Evolutionary conservation across 768 basidiomycete species (phyloP).

Genomic region (Nevesoporus exiguus): DNA sequence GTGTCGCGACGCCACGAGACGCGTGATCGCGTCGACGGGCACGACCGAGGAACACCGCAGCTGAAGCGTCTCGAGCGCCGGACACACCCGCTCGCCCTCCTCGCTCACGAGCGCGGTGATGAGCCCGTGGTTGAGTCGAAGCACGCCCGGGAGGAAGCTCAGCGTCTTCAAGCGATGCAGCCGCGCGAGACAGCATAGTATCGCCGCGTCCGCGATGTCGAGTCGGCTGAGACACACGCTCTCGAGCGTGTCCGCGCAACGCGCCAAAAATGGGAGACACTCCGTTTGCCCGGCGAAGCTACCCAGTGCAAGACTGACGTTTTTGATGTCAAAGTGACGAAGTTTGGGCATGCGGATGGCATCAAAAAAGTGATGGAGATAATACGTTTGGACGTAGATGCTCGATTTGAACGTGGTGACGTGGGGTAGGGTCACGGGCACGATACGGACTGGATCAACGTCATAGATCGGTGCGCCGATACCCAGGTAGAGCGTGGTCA

Average conservation of each 20-base stretch:
- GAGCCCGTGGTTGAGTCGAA: slow-evolving; percentile 32
- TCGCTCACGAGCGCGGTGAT: slow-evolving; percentile 20
- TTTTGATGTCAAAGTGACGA: slow-evolving; percentile 26
- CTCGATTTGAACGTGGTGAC: slow-evolving; percentile 27
- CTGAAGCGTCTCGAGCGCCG: slow-evolving; percentile 22
- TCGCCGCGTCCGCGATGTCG: slow-evolving; percentile 18
- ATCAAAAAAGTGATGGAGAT: slow-evolving; percentile 26
- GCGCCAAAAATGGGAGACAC: slow-evolving; percentile 25
- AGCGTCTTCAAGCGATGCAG: slow-evolving; percentile 18
- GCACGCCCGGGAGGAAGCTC: slow-evolving; percentile 24
- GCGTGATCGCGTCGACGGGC: slow-evolving; percentile 20
- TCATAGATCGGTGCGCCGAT: slow-evolving; percentile 20
- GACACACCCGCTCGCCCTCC: slow-evolving; percentile 16
- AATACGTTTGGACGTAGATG: slow-evolving; percentile 27
- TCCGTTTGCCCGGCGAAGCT: slow-evolving; percentile 25
- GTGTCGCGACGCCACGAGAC: slow-evolving; percentile 26
- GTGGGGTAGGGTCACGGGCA: slow-evolving; percentile 25
- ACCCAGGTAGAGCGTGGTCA: slow-evolving; percentile 27
- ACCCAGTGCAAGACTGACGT: slow-evolving; percentile 29
- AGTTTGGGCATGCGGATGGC: slow-evolving; percentile 25
- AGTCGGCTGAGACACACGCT: slow-evolving; percentile 21
- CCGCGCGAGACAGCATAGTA: slow-evolving; percentile 22
- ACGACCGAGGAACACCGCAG: slow-evolving; percentile 25
- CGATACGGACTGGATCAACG: slow-evolving; percentile 8
- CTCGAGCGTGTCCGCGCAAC: slow-evolving; percentile 30